Percentiles rank a stretch among this genome's conserved stretches.
Evolutionary conservation across 495 filamentous ascomycete genomes (phyloP).

Genomic region (Durotheca rogersii): DNA sequence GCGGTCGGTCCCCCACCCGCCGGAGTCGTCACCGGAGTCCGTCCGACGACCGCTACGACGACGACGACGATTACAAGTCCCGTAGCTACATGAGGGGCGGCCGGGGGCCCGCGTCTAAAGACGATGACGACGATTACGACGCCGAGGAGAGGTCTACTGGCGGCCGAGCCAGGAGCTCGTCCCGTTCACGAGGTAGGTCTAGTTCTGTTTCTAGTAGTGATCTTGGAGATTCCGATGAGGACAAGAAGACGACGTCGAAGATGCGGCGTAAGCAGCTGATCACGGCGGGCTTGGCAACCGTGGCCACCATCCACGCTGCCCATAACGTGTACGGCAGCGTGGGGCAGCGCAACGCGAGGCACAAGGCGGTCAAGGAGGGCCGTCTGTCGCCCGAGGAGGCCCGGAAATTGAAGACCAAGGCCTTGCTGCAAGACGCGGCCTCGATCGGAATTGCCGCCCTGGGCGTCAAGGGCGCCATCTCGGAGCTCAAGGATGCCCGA

Average conservation of each 20-base stretch:
- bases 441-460: conserved; percentile 81
- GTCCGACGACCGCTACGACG: conserved; percentile 48
- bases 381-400: conserved; percentile 73
- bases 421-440: conserved; percentile 70
- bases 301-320: conserved; percentile 87
- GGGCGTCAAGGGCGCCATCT: conserved; percentile 79
- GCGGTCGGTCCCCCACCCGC: conserved; percentile 32
- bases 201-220: conserved; percentile 58
- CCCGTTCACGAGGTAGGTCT: conserved; percentile 42
- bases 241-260: conserved; percentile 71
- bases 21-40: conserved; percentile 36
- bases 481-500: conserved; percentile 57
- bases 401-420: conserved; percentile 71
- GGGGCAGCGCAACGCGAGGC: conserved; percentile 69
- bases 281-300: conserved; percentile 78
- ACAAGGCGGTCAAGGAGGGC: conserved; percentile 70
- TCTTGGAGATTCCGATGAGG: conserved; percentile 73
- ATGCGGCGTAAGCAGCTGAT: conserved; percentile 82
- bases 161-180: conserved; percentile 39
- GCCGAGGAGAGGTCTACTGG: conserved; percentile 47
- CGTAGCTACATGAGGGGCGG: conserved; percentile 48
- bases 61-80: conserved; percentile 58
- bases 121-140: conserved; percentile 51
- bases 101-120: conserved; percentile 31
- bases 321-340: conserved; percentile 76